Evolutionary conservation across 1,284 basidiomycete genomes (phyloP), one percentile per base, ranked within the genome.

Genomic region (Athelia psychrophila): DNA sequence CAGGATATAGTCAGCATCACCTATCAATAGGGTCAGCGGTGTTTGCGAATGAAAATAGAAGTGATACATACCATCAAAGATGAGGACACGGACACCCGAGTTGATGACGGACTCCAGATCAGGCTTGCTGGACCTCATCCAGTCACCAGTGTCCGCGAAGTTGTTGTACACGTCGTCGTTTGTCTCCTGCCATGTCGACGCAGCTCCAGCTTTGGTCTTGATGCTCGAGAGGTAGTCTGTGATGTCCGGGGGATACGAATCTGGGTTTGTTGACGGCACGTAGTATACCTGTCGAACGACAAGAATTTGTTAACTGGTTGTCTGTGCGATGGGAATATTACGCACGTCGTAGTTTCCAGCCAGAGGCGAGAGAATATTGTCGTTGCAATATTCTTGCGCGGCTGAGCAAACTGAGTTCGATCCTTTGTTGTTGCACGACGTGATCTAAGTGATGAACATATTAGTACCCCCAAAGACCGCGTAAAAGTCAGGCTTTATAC

Each of bases 121-220:
- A 2, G 77, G 79, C 13, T 74, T 64, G 9, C 78, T 80, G 60
- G 77, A 83, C 44, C 76, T 70, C 82, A 84, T 84, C 82, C 81
- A 84, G 53, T 86, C 83, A 25, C 82, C 83, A 13, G 80, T 82
- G 9, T 60, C 56, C 2, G 78, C 77, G 55, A 86, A 85, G 58
- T 84, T 81, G 51, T 58, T 58, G 58, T 82, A 84, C 2, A 85
- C 76, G 5, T 68, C 56, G 27, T 60, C 44, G 60, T 74, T 83
- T 1, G 72, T 72, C 55, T 71, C 63, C 33, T 67, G 53, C 79
- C 81, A 84, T 1, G 62, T 70, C 9, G 65, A 63, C 58, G 82
- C 75, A 2, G 79, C 79, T 24, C 82, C 82, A 48, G 83, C 79
- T 55, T 63, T 65, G 3, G 68, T 58, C 38, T 69, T 53, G 62